These are phyloP conservation scores for Linum lewisii DNA, from an alignment of 345 rosid species.

Conservation along the genomic window DNA sequence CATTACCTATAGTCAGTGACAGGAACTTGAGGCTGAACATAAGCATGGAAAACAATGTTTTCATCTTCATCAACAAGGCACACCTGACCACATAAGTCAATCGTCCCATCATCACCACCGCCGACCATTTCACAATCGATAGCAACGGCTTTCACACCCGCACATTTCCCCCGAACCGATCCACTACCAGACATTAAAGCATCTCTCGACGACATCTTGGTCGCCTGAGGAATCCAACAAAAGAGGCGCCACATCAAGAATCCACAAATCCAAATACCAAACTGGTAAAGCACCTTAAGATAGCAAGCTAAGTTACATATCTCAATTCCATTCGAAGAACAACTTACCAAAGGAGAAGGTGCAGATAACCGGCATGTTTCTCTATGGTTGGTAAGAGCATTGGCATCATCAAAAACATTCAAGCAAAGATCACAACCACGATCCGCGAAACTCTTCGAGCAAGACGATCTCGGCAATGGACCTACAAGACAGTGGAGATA, in stretches of 20 bases:
- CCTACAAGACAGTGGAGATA: conserved; percentile 21
- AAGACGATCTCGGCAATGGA: conserved; percentile 34
- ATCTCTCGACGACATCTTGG: conserved; percentile 12
- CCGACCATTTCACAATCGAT: conserved; percentile 80
- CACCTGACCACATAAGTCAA: conserved; percentile 52
- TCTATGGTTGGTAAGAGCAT: conserved; percentile 33
- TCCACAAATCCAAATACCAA: neutral
- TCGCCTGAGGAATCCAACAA: conserved; percentile 19
- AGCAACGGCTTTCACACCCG: conserved; percentile 36
- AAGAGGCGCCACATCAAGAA: neutral
- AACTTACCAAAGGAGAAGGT: conserved; percentile 47
- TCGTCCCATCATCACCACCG: conserved; percentile 49
- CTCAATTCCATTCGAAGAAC: neutral
- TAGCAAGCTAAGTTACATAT: neutral
- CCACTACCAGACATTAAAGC: conserved; percentile 5
- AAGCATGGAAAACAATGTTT: conserved; percentile 44
- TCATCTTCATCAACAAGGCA: conserved; percentile 69
- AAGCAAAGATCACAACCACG: conserved; percentile 56
- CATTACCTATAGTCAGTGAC: conserved; percentile 53
- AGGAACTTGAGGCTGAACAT: conserved; percentile 45
- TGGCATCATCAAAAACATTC: conserved; percentile 32
- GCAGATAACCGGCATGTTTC: conserved; percentile 33
- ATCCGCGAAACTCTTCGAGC: conserved; percentile 35
- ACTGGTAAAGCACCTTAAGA: neutral
- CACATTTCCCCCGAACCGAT: conserved; percentile 9